phyloP scores from a whole-genome alignment of 768 basidiomycete species.

The Mycena latifolia region DNA sequence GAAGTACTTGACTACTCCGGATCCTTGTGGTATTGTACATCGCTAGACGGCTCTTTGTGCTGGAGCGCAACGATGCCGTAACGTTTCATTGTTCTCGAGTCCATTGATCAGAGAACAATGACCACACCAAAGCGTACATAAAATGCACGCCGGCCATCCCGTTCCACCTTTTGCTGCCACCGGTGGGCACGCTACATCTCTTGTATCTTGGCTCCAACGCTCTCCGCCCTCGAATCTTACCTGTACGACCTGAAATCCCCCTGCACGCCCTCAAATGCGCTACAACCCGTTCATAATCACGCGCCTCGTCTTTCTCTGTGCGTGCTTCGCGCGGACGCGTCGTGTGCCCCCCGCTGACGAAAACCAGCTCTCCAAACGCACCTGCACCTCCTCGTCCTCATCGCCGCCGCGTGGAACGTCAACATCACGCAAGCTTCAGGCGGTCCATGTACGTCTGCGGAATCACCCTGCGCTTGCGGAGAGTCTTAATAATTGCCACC shows the following conservation, averaged over 20 bases:
- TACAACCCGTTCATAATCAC: constrained; percentile 19
- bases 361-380: constrained; percentile 24
- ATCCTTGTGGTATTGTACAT: too few relatives aligned
- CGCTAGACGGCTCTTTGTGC: too few relatives aligned
- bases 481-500: background rate
- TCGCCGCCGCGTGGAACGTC: constrained; percentile 31
- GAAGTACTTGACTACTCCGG: too few relatives aligned
- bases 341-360: background rate
- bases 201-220: background rate
- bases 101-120: background rate
- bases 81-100: too few relatives aligned
- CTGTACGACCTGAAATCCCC: background rate
- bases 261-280: constrained; percentile 27
- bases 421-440: constrained; percentile 17
- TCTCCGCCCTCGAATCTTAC: background rate
- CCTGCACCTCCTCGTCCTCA: constrained; percentile 27
- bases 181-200: constrained; percentile 24
- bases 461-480: too few relatives aligned
- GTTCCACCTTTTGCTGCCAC: constrained; percentile 27
- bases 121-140: too few relatives aligned
- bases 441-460: constrained; percentile 11
- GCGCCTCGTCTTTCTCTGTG: constrained; percentile 30
- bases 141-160: background rate
- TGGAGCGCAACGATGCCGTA: too few relatives aligned
- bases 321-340: background rate